Evolutionary conservation across 2,329 filamentous ascomycete species (phyloP).

Genomic region (Aspergillus pseudoterreus): DNA sequence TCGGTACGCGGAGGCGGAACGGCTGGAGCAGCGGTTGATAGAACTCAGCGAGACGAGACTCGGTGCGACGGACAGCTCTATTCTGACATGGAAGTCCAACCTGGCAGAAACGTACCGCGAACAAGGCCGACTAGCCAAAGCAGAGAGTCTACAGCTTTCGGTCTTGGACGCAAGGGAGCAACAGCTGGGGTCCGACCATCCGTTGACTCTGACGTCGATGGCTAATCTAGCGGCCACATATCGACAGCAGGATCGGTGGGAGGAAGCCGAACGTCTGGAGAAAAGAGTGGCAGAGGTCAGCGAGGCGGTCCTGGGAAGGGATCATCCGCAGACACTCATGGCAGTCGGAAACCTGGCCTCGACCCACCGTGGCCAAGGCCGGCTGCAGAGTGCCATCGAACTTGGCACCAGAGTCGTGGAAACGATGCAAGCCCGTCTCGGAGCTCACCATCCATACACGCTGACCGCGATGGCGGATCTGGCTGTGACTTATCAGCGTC

Average conservation of each 20-base stretch:
- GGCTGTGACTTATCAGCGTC: conserved; percentile 6
- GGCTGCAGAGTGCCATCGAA: conserved; percentile 1
- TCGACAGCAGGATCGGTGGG: conserved; percentile 2
- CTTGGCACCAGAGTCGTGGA: conserved; percentile 2
- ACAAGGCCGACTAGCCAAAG: conserved; percentile 6
- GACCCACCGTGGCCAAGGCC: conserved; percentile 6
- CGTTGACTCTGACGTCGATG: conserved; percentile 5
- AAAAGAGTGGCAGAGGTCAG: conserved; percentile 4
- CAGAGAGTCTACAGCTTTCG: conserved; percentile 1
- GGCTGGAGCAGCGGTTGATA: conserved; percentile 4
- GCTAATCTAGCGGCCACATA: conserved; percentile 9
- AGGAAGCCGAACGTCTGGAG: conserved; percentile 9
- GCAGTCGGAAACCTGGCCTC: conserved; percentile 7
- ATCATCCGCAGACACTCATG: conserved; percentile 10
- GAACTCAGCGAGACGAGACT: conserved; percentile 1
- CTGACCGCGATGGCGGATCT: conserved; percentile 10
- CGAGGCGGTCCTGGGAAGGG: conserved; percentile 4
- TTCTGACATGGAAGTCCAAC: conserved; percentile 6
- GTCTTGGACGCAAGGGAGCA: not conserved
- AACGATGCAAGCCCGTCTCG: conserved; percentile 3
- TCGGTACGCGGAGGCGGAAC: conserved; percentile 5
- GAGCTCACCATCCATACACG: conserved; percentile 1
- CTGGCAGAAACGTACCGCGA: conserved; percentile 5
- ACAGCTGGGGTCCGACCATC: not conserved
- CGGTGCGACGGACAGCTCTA: conserved; percentile 1